A percentile compares a stretch with the other conserved stretches of the same genome.
Conservation (phyloP, 495 filamentous ascomycete genomes). For the Schizothecium vesticola region DNA sequence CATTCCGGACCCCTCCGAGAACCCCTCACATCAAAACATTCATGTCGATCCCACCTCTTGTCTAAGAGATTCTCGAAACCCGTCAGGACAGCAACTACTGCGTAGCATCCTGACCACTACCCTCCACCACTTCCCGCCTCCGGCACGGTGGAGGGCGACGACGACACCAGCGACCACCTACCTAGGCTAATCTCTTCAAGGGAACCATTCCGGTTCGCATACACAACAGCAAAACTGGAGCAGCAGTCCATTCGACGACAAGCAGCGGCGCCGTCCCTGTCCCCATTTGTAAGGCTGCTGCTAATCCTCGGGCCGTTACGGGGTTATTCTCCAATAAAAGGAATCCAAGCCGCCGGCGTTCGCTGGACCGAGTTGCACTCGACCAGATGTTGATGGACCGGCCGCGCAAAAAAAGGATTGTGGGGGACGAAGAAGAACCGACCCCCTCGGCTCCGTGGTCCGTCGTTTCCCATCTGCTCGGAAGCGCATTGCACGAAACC, state of each 20-base stretch:
- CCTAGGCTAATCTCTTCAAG: background rate
- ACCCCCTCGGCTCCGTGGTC: background rate
- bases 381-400: background rate
- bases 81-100: background rate
- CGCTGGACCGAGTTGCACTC: background rate
- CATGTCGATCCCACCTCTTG: background rate
- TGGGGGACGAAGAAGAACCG: background rate
- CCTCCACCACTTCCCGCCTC: background rate
- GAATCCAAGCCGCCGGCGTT: background rate
- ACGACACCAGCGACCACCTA: background rate
- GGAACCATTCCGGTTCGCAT: background rate
- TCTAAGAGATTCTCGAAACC: background rate
- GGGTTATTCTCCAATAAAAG: background rate
- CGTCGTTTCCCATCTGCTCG: background rate
- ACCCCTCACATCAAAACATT: background rate
- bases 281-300: background rate
- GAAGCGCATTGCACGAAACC: background rate
- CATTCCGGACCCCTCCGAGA: background rate
- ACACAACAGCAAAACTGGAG: background rate
- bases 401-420: background rate
- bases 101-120: background rate
- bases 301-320: background rate
- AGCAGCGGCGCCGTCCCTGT: background rate
- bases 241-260: background rate
- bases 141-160: background rate